Conservation (phyloP, 2,329 filamentous ascomycete genomes). For the Aspergillus pseudoterreus region DNA sequence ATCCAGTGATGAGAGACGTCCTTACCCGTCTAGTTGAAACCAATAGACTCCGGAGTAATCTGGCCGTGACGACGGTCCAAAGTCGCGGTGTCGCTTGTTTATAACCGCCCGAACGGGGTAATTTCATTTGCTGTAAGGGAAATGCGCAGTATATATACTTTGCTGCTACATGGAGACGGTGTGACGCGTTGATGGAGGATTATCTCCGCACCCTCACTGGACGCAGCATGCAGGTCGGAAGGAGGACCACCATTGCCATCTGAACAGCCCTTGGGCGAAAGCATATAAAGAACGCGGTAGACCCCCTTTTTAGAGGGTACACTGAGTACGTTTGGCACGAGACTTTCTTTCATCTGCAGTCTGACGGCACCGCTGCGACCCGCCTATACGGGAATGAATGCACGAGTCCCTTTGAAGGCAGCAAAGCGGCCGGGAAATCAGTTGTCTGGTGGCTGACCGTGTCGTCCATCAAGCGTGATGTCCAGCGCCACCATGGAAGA, state of each 20-base stretch:
- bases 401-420: not conserved
- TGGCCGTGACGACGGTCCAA: no score
- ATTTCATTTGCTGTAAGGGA: conserved; percentile 10
- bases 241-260: not conserved
- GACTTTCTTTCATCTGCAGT: no score
- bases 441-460: not conserved
- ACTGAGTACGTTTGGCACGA: not conserved
- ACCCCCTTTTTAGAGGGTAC: not conserved
- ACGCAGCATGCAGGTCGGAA: conserved; percentile 8
- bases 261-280: not conserved
- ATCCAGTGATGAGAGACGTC: no score
- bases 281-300: not conserved
- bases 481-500: not conserved
- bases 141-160: conserved; percentile 6
- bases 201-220: conserved; percentile 11
- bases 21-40: no score
- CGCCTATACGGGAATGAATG: not conserved
- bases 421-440: not conserved
- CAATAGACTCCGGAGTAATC: no score
- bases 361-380: no score
- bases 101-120: not conserved
- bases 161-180: conserved; percentile 13
- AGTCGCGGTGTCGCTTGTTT: not conserved
- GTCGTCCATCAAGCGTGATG: not conserved
- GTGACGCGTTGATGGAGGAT: conserved; percentile 20